A percentile compares a stretch with the other conserved stretches of the same genome.
These are phyloP conservation scores for Triticum aestivum DNA, from an alignment of 176 grass and related monocot species.

Conservation along the genomic window IWGSC_CS_RefSeq_v2.1 NC_057807.1:638521804-638522303, in stretches of 20 bases:
- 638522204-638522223: too few relatives aligned
- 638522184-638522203: too few relatives aligned
- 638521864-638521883: constrained; percentile 26
- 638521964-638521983: constrained; percentile 13
- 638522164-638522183: background rate
- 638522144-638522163: constrained; percentile 11
- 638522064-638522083: background rate
- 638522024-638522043: constrained; percentile 10
- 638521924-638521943: background rate
- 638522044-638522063: too few relatives aligned
- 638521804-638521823: background rate
- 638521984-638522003: background rate
- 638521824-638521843: constrained; percentile 35
- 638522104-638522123: constrained; percentile 32
- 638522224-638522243: too few relatives aligned
- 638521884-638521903: constrained; percentile 43
- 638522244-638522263: too few relatives aligned
- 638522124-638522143: background rate
- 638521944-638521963: background rate
- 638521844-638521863: constrained; percentile 17
- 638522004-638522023: constrained; percentile 42
- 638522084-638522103: background rate
- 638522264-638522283: too few relatives aligned
- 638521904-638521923: constrained; percentile 40
- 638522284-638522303: too few relatives aligned